Percentiles rank a stretch among this genome's conserved stretches.
phyloP scores from a whole-genome alignment of 2,329 filamentous ascomycete species.

The Xylariaceae sp. region DNA sequence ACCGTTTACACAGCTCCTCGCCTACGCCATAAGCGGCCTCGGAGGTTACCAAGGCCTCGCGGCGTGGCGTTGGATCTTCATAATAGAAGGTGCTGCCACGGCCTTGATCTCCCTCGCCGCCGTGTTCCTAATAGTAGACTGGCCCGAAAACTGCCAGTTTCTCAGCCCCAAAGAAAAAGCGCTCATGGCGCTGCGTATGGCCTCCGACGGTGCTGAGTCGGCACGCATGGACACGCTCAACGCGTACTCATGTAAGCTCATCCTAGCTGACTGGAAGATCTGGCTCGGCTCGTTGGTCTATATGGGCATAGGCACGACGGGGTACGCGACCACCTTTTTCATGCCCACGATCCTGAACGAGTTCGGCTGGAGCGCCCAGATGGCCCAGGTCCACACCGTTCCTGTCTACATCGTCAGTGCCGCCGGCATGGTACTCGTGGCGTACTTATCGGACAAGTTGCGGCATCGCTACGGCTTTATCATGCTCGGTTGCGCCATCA shows the following conservation, averaged over 20 bases:
- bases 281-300: conserved; percentile 41
- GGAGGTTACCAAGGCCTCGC: conserved; percentile 45
- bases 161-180: conserved; percentile 45
- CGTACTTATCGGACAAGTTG: conserved; percentile 39
- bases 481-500: conserved; percentile 32
- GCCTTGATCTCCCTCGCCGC: conserved; percentile 36
- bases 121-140: conserved; percentile 53
- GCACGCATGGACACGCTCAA: conserved; percentile 38
- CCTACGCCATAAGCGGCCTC: conserved; percentile 50
- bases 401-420: conserved; percentile 42
- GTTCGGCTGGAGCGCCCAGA: conserved; percentile 41
- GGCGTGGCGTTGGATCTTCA: conserved; percentile 53
- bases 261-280: conserved; percentile 44
- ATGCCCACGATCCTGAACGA: conserved; percentile 46
- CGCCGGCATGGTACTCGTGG: conserved; percentile 36
- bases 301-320: conserved; percentile 37
- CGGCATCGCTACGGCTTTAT: conserved; percentile 42
- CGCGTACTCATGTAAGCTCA: conserved; percentile 33
- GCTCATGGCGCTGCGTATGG: conserved; percentile 38
- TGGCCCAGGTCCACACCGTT: conserved; percentile 43
- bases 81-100: conserved; percentile 46
- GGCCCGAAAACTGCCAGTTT: conserved; percentile 51
- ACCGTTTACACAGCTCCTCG: conserved; percentile 41
- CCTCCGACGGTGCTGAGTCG: conserved; percentile 31
- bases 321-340: conserved; percentile 43